Percentiles rank a stretch among this genome's conserved stretches.
Evolutionary conservation across 192 early-diverging fungal genomes (phyloP).

Genomic region (Pilobolus umbonatus): DNA sequence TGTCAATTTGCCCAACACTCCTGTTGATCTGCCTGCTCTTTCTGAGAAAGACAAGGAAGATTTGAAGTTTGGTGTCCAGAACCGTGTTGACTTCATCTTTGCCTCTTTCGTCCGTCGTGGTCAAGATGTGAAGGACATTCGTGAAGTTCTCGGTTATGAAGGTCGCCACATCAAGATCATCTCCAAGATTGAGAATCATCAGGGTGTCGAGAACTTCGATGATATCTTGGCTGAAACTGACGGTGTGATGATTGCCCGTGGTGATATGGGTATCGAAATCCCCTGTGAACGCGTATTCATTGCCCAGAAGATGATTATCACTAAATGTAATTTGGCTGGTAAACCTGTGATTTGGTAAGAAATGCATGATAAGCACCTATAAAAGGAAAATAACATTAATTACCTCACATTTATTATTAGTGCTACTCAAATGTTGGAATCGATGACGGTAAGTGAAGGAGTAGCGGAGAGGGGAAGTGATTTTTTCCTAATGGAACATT

Average conservation of each 20-base stretch:
- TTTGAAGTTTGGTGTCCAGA: conserved; percentile 86
- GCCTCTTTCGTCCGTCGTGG: conserved; percentile 95
- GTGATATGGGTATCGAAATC: conserved; percentile 95
- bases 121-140: conserved; percentile 86
- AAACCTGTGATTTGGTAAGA: conserved; percentile 87
- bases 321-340: conserved; percentile 95
- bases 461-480: background rate
- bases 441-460: conserved; percentile 65
- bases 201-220: conserved; percentile 98
- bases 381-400: no score
- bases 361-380: no score
- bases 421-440: conserved; percentile 98
- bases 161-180: conserved; percentile 93
- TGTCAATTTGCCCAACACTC: conserved; percentile 89
- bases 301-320: conserved; percentile 98
- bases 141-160: conserved; percentile 72
- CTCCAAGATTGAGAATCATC: conserved; percentile 96
- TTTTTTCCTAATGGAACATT: background rate
- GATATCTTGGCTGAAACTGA: conserved; percentile 91
- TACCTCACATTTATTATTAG: conserved; percentile 33
- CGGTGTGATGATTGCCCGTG: conserved; percentile 98
- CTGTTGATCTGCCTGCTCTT: conserved; percentile 91
- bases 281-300: conserved; percentile 89
- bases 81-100: conserved; percentile 92
- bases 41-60: conserved; percentile 93